These are phyloP conservation scores for Phytophthora capsici DNA, from an alignment of 352 stramenopile species.

Conservation along the genomic window DNA sequence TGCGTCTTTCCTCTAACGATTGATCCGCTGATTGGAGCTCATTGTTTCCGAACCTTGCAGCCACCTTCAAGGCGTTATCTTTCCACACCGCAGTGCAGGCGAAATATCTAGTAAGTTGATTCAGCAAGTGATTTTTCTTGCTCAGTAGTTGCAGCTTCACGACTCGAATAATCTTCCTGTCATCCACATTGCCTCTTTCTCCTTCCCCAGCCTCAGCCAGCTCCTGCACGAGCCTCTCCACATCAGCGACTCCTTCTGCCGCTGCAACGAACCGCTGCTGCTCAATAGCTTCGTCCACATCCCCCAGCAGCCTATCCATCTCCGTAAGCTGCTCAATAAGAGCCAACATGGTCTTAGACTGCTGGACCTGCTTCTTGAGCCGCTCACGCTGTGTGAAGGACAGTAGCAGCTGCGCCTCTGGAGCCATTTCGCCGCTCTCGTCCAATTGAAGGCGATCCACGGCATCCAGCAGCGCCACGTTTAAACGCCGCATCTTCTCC, in stretches of 20 bases:
- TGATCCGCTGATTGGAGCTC: slow-evolving; percentile 1
- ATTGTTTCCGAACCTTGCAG: slow-evolving; percentile 4
- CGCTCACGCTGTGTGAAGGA: slow-evolving; percentile 68
- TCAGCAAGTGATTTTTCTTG: slow-evolving; percentile 62
- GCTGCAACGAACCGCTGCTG: slow-evolving; percentile 54
- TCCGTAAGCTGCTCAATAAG: slow-evolving; percentile 76
- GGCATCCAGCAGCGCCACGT: slow-evolving; percentile 49
- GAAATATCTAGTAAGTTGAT: slow-evolving; percentile 57
- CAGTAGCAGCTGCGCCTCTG: slow-evolving; percentile 51
- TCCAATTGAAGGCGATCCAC: slow-evolving; percentile 62
- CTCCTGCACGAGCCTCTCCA: slow-evolving; percentile 43
- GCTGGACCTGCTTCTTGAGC: slow-evolving; percentile 64
- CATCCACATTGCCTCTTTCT: slow-evolving; percentile 10
- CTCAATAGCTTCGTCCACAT: slow-evolving; percentile 56
- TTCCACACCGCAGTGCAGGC: slow-evolving; percentile 48
- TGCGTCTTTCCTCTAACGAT: slow-evolving; percentile 28
- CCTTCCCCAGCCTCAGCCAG: slow-evolving; percentile 21
- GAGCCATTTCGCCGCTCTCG: slow-evolving; percentile 30
- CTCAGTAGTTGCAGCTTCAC: slow-evolving; percentile 56
- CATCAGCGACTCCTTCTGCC: slow-evolving; percentile 44
- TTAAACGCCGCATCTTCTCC: slow-evolving; percentile 51
- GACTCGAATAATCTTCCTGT: slow-evolving; percentile 45
- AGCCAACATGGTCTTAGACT: slow-evolving; percentile 65
- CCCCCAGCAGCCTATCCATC: slow-evolving; percentile 57
- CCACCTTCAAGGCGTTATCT: slow-evolving; percentile 46